Evolutionary conservation across 257 asterid genomes (phyloP), one percentile per base, ranked within the genome.

Genomic region (Orobanche coerulescens): DNA sequence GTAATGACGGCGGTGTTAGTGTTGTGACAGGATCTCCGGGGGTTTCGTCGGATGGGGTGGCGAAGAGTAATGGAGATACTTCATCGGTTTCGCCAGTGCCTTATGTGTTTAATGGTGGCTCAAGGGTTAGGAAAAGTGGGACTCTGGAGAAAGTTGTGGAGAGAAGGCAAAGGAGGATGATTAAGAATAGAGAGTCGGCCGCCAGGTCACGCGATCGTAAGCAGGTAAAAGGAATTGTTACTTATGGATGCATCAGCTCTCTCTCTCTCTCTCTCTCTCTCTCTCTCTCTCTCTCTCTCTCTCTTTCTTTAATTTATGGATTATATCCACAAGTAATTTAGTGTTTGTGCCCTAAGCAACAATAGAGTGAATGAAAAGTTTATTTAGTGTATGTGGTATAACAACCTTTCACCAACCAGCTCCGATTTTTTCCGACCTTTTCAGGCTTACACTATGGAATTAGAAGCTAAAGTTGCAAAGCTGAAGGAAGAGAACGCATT

Each of bases 151-250:
- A 85, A 73, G 92, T 81, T 55, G 87, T 88, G 36, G 96, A 88
- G 28, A 83, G 96, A 74, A 76, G 96, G 80, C 96, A 85, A 54
- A 85, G 86, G 78, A 85, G 96, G 74, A 88, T 88, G 96, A 88
- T 88, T 26, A 88, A 88, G 71, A 88, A 88, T 64, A 58, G 96
- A 65, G 95, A 88, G 69, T 88, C 96, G 6, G 96, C 96, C 71
- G 95, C 96, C 16, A 78, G 96, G 62, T 88, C 96, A 52, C 78
- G 96, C 36, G 95, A 95, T 58, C 87, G 96, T 44, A 88, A 88
- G 64, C 96, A 88, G 96, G 96, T 88, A 70, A 70, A 51, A 20
- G 19, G n/a, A 15, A 12, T 61, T 14, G 62, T 9, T 11, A 6
- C 16, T 58, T 25, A 23, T 36, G 11, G 49, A 47, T 10, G 19